These are phyloP conservation scores for Aspergillus steynii DNA, from an alignment of 495 filamentous ascomycete genomes.

Conservation along the genomic window DNA sequence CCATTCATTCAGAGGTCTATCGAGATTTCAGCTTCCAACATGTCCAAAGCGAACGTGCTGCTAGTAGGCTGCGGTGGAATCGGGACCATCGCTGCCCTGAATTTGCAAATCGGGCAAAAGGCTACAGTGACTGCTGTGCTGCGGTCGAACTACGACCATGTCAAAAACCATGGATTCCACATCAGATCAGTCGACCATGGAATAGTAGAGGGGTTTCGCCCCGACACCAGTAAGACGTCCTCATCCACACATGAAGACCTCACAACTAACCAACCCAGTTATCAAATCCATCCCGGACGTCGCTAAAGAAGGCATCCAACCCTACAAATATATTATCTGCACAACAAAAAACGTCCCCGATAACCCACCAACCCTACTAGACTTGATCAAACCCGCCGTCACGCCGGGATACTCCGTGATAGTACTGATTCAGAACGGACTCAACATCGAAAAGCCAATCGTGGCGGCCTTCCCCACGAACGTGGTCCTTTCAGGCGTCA, in stretches of 20 bases:
- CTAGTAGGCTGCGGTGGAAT: slow-evolving; percentile 56
- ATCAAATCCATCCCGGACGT: slow-evolving; percentile 29
- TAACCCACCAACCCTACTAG: slow-evolving; percentile 27
- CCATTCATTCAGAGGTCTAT: not conserved
- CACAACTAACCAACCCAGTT: not conserved
- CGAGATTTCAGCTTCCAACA: not conserved
- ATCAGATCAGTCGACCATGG: slow-evolving; percentile 47
- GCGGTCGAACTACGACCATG: slow-evolving; percentile 56
- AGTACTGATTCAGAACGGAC: slow-evolving; percentile 60
- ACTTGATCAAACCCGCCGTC: slow-evolving; percentile 52
- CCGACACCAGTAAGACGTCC: slow-evolving; percentile 17
- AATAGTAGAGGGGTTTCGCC: slow-evolving; percentile 21
- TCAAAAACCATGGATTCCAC: slow-evolving; percentile 47
- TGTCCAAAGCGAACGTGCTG: slow-evolving; percentile 18
- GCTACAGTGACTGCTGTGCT: slow-evolving; percentile 50
- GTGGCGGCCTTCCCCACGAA: slow-evolving; percentile 50
- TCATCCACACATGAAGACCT: not conserved
- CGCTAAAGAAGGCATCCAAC: slow-evolving; percentile 34
- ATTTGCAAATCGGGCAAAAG: slow-evolving; percentile 40
- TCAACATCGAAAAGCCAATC: slow-evolving; percentile 60
- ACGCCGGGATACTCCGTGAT: slow-evolving; percentile 49
- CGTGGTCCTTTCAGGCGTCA: slow-evolving; percentile 50
- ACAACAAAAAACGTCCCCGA: slow-evolving; percentile 43
- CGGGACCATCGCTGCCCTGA: slow-evolving; percentile 49
- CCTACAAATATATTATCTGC: slow-evolving; percentile 52